Evolutionary conservation across 2,329 filamentous ascomycete species (phyloP).

Genomic region (Cladobotryum mycophilum): DNA sequence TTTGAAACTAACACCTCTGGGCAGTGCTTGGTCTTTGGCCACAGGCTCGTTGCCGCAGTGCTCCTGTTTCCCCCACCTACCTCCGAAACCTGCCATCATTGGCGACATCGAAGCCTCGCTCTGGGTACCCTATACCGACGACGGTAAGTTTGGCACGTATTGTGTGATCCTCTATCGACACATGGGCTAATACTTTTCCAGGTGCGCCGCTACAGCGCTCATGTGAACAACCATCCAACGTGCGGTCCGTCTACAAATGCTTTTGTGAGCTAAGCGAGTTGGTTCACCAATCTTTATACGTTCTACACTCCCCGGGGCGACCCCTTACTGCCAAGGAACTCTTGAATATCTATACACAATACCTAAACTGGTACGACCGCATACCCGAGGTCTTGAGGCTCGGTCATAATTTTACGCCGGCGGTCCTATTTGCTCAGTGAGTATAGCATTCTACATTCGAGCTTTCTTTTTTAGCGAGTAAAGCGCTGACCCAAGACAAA

Average conservation of each 20-base stretch:
- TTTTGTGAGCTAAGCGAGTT: conserved; percentile 69
- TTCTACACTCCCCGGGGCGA: conserved; percentile 64
- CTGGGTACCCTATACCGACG: conserved; percentile 54
- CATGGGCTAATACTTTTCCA: conserved; percentile 19
- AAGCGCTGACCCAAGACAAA: conserved; percentile 19
- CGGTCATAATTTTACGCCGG: conserved; percentile 64
- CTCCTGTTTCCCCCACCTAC: conserved; percentile 50
- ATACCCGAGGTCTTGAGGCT: conserved; percentile 59
- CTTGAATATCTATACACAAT: conserved; percentile 59
- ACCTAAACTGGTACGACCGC: conserved; percentile 63
- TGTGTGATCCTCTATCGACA: background rate
- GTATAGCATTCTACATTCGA: conserved; percentile 32
- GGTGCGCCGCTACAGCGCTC: conserved; percentile 48
- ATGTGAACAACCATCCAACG: conserved; percentile 58
- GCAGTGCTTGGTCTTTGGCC: conserved; percentile 58
- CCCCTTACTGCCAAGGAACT: conserved; percentile 59
- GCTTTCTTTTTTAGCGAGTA: background rate
- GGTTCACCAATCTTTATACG: conserved; percentile 63
- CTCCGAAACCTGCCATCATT: conserved; percentile 55
- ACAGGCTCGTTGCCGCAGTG: conserved; percentile 56
- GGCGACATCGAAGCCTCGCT: conserved; percentile 53
- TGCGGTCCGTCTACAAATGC: conserved; percentile 60
- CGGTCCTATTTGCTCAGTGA: conserved; percentile 69
- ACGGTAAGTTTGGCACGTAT: conserved; percentile 37
- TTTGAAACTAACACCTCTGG: conserved; percentile 15